Evolutionary conservation across 1,139 yeast species (phyloP), one percentile per base, ranked within the genome.

Genomic region (Entelexis paramagnoliae): DNA sequence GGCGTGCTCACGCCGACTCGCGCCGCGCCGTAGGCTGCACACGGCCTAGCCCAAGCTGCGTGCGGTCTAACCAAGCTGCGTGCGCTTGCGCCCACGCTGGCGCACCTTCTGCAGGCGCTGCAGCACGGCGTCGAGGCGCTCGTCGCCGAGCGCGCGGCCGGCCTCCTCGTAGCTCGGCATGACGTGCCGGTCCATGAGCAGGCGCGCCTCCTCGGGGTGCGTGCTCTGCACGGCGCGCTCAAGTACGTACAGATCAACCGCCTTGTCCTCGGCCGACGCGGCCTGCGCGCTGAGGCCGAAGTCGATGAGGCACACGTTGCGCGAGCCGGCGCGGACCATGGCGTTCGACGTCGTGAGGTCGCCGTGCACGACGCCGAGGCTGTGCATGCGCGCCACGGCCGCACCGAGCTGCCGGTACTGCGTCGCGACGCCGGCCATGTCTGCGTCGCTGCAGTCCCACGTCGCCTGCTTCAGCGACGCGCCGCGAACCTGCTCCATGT

Each of bases 291-390:
- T 79, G 19, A 93, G 73, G 0, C 99, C 99, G 68, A 93, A 91
- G 63, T 93, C 99, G 55, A 93, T 93, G 62, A 91, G 68, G 41
- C 74, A 77, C 0, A 95, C 87, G 43, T 53, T 58, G 33, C 41
- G 36, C n/a, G n/a, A n/a, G 30, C 16, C 20, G 45, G 73, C 77
- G 0, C 73, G 73, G 11, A 89, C 65, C 47, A 93, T 75, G 29
- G 89, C 77, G 63, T 93, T 93, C 0, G 97, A 88, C 26, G 93
- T 80, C 0, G 99, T 93, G 62, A 93, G 72, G 64, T 93, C 99
- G 1, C 99, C 98, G 65, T 93, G 99, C 29, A 88, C 81, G 68
- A 86, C 78, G 58, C 87, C 95, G 56, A 78, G 73, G 58, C 75
- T 63, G 67, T 93, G 99, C 60, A 91, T 69, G 51, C 73, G 66